Evolutionary conservation across 208 protist species (phyloP), one percentile per base, ranked within the genome.

Genomic region (Leishmania lainsoni): DNA sequence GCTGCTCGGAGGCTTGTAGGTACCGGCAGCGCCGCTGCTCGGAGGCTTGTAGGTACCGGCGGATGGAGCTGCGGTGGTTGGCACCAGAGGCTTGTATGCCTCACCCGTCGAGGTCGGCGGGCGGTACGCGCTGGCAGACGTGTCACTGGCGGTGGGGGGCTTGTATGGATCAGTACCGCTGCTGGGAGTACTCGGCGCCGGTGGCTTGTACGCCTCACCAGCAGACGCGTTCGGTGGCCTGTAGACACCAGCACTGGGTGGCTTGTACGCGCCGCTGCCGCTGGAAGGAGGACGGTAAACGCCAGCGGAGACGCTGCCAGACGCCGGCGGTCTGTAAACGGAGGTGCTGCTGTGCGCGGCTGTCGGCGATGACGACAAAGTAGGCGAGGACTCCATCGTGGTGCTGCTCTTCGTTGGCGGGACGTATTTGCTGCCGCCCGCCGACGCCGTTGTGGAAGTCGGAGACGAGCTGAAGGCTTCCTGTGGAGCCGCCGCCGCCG

Each of bases 41-140:
- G 66, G 35, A 61, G 82, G 82, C 72, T 79, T 78, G 69, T 79
- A 79, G 3, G 65, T 78, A 22, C 71, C 72, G 0, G 68, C 52
- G 14, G 56, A 71, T 32, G 77, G 35, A 1, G 42, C 77, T 9
- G 81, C 52, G 16, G 78, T 81, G 32, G 81, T 84, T 75, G 79
- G 81, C 56, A 75, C 81, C 26, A 88, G 85, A 6, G 91, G 91
- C 71, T 86, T 88, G 76, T 90, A 94, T 45, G 87, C 87, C 22
- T 86, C 80, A 49, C 58, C 74, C 10, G 74, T 81, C 45, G 78
- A 63, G 68, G 78, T 22, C 0, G 79, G 69, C 26, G 69, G 72
- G 17, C 69, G 42, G 58, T 82, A 86, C 49, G 73, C 79, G 12
- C 70, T 59, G 35, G 73, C 74, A 17, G 56, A 48, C 32, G 56